phyloP scores from a whole-genome alignment of 1,284 basidiomycete species.

The Lignosus rhinocerotis region DNA sequence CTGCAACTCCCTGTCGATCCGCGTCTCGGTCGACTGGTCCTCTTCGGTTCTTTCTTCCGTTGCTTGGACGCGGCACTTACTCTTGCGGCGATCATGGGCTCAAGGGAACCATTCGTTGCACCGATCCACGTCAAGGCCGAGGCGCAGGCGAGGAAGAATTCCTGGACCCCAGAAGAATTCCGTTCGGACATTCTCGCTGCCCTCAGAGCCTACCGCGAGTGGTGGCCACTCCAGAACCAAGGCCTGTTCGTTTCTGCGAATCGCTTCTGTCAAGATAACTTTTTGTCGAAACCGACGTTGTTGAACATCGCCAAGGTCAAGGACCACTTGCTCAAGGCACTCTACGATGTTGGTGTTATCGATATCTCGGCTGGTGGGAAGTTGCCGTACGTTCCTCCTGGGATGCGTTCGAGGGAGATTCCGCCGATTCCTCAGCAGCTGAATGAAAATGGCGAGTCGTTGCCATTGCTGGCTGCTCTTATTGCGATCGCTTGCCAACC shows the following conservation, averaged over 20 bases:
- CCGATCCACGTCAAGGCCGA: constrained; percentile 72
- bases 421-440: constrained; percentile 63
- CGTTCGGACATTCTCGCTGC: constrained; percentile 86
- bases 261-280: constrained; percentile 85
- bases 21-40: constrained; percentile 86
- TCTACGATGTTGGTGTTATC: constrained; percentile 83
- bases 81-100: constrained; percentile 87
- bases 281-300: constrained; percentile 84
- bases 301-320: constrained; percentile 86
- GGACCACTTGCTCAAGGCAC: constrained; percentile 74
- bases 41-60: constrained; percentile 92
- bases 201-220: constrained; percentile 81
- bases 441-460: constrained; percentile 74
- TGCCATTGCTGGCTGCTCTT: constrained; percentile 83
- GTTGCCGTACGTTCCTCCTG: constrained; percentile 25
- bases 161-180: constrained; percentile 81
- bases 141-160: constrained; percentile 72
- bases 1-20: constrained; percentile 90
- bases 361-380: constrained; percentile 73
- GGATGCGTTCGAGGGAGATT: constrained; percentile 32
- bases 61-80: constrained; percentile 90
- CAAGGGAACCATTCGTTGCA: constrained; percentile 88
- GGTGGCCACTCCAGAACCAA: constrained; percentile 71
- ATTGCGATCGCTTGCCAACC: constrained; percentile 89
- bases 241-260: constrained; percentile 69